Evolutionary conservation across 805 yeast genomes (phyloP).

Genomic region (Suhomyces emberorum): DNA sequence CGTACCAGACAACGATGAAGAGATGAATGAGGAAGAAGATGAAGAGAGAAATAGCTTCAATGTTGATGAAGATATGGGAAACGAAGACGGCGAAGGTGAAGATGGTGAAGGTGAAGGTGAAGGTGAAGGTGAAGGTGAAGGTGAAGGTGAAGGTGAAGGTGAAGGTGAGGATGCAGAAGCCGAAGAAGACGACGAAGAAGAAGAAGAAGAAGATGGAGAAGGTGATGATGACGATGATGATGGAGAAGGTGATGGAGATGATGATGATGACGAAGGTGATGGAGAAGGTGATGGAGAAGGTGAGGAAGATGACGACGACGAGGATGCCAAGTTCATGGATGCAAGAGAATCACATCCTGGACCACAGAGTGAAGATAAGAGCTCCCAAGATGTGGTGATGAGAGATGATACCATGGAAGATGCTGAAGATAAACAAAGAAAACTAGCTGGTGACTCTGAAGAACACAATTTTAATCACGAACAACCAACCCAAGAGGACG

Average conservation of each 20-base stretch:
- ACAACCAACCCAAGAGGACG: constrained; percentile 3
- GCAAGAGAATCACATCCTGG: constrained; percentile 8
- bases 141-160: constrained; percentile 19
- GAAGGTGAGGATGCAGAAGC: constrained; percentile 22
- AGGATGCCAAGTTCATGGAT: constrained; percentile 11
- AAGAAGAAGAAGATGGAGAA: constrained; percentile 15
- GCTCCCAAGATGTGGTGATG: constrained; percentile 17
- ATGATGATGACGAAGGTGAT: constrained; percentile 12
- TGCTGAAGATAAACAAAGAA: constrained; percentile 8
- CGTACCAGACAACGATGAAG: constrained; percentile 17
- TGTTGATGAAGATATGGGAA: constrained; percentile 13
- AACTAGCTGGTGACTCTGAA: background rate
- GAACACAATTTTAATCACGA: background rate
- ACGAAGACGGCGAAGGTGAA: constrained; percentile 14
- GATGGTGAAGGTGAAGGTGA: constrained; percentile 8
- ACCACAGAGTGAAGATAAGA: constrained; percentile 14
- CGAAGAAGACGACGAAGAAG: constrained; percentile 10
- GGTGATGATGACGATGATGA: constrained; percentile 17
- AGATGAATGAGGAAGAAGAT: constrained; percentile 13
- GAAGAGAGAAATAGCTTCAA: constrained; percentile 9
- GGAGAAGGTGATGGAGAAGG: too few species aligned
- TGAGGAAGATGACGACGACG: constrained; percentile 15
- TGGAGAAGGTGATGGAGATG: constrained; percentile 12
- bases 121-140: constrained; percentile 20
- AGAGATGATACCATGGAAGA: constrained; percentile 13